Evolutionary conservation across 176 grass and related monocot genomes (phyloP), one percentile per base, ranked within the genome.

Genomic region (Neostapfia colusana): DNA sequence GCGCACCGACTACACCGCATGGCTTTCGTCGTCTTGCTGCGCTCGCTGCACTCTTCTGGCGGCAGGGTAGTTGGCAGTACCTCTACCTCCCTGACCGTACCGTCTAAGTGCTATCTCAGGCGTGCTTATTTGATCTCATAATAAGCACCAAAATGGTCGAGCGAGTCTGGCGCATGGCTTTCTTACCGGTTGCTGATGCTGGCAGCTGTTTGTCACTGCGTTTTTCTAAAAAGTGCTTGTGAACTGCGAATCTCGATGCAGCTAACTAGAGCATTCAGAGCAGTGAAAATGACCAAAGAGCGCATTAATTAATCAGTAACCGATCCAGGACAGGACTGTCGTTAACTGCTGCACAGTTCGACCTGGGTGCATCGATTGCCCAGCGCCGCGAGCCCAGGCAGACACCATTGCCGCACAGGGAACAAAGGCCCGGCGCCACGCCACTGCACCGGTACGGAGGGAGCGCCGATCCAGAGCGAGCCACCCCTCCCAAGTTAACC

Each of bases 1-100:
- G 55, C 23, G 4, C 39, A 16, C 56, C 67, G 79, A 81, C 70
- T 64, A 73, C 74, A 78, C 74, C 74, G 66, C 74, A 13, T 16
- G 56, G 7, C 44, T 23, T 28, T 78, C 31, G 31, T 31, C 31
- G 31, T 31, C 31, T 31, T 31, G 31, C 31, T 31, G 31, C 3
- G 31, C 31, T 31, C 31, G 31, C 31, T 31, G 31, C 31, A 31
- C 31, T 1, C 31, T 3, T 31, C 31, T 46, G 9, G 24, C 60
- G 20, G 74, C 40, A 36, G 41, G 10, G 73, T 28, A 48, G 26
- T 11, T 34, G 56, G 56, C 31, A 31, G 31, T 31, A 31, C 31
- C 23, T 18, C 4, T 25, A 25, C 10, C 37, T 17, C 14, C 11
- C 73, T 25, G 48, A 63, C 73, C n/a, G 60, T 65, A 15, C 5